phyloP scores from a whole-genome alignment of 441 rosid species.

The Biscutella laevigata region DNA sequence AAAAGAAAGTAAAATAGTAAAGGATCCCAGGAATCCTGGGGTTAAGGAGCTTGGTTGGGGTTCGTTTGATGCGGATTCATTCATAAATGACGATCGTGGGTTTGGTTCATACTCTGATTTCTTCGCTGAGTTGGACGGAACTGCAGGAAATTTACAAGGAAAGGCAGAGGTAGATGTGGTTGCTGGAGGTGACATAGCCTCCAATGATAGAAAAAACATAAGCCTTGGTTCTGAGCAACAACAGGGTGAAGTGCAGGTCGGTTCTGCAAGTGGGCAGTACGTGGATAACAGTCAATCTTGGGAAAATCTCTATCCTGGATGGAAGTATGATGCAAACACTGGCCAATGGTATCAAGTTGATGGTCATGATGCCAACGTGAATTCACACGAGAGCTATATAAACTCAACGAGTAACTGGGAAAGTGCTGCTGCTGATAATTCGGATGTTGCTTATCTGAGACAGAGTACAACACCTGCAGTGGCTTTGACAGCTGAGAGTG shows the following conservation, averaged over 20 bases:
- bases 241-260: constrained; percentile 40
- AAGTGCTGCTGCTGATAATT: constrained; percentile 31
- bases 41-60: constrained; percentile 87
- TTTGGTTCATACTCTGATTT: constrained; percentile 46
- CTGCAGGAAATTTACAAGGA: constrained; percentile 32
- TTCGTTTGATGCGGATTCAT: constrained; percentile 61
- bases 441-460: constrained; percentile 47
- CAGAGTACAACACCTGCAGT: constrained; percentile 47
- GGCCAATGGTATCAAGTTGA: constrained; percentile 87
- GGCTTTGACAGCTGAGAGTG: constrained; percentile 41
- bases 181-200: background rate
- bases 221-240: constrained; percentile 23
- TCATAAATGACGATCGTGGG: constrained; percentile 38
- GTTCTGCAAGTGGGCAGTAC: constrained; percentile 41
- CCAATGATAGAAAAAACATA: constrained; percentile 22
- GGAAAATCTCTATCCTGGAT: constrained; percentile 92
- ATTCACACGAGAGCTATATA: constrained; percentile 28
- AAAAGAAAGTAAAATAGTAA: constrained; percentile 8
- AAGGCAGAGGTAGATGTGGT: constrained; percentile 25
- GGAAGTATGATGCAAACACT: constrained; percentile 66
- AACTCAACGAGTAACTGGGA: constrained; percentile 35
- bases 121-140: constrained; percentile 48
- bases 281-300: constrained; percentile 50
- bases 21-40: constrained; percentile 35
- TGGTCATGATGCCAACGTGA: constrained; percentile 25